Conservation (phyloP, 495 filamentous ascomycete genomes). For the Aspergillus steynii region DNA sequence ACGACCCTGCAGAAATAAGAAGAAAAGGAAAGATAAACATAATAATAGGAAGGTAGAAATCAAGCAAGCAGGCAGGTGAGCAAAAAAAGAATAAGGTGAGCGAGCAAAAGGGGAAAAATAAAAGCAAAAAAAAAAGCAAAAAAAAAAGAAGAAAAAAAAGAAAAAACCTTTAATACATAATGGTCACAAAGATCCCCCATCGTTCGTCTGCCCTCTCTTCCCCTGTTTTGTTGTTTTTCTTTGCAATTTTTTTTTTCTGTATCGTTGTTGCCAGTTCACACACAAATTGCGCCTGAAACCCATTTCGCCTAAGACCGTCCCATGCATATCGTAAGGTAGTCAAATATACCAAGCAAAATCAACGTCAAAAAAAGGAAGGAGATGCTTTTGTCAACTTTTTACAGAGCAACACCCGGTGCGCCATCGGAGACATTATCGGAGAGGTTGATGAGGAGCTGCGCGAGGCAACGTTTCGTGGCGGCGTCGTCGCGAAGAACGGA, state of each 20-base stretch:
- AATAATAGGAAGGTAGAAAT: slow-evolving; percentile 24
- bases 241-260: slow-evolving; percentile 13
- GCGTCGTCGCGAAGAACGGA: slow-evolving; percentile 96
- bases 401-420: slow-evolving; percentile 48
- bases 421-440: slow-evolving; percentile 85
- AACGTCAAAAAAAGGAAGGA: slow-evolving; percentile 30
- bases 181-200: slow-evolving; percentile 23
- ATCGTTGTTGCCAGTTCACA: slow-evolving; percentile 25
- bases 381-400: slow-evolving; percentile 36
- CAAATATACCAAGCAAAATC: slow-evolving; percentile 40
- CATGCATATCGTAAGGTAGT: slow-evolving; percentile 51
- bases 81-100: slow-evolving; percentile 14
- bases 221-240: slow-evolving; percentile 15
- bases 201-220: slow-evolving; percentile 8
- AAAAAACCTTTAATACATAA: slow-evolving; percentile 30
- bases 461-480: slow-evolving; percentile 95
- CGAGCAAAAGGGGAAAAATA: slow-evolving; percentile 19
- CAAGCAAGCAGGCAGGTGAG: slow-evolving; percentile 12
- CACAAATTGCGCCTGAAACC: slow-evolving; percentile 46
- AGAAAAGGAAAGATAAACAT: slow-evolving; percentile 29
- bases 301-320: slow-evolving; percentile 51
- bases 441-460: slow-evolving; percentile 94
- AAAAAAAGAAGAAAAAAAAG: slow-evolving; percentile 26
- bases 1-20: slow-evolving; percentile 14
- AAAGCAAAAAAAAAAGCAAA: slow-evolving; percentile 19